A percentile compares a stretch with the other conserved stretches of the same genome.
These are phyloP conservation scores for Atalantia buxifolia DNA, from an alignment of 345 rosid species.

Conservation along the genomic window DNA sequence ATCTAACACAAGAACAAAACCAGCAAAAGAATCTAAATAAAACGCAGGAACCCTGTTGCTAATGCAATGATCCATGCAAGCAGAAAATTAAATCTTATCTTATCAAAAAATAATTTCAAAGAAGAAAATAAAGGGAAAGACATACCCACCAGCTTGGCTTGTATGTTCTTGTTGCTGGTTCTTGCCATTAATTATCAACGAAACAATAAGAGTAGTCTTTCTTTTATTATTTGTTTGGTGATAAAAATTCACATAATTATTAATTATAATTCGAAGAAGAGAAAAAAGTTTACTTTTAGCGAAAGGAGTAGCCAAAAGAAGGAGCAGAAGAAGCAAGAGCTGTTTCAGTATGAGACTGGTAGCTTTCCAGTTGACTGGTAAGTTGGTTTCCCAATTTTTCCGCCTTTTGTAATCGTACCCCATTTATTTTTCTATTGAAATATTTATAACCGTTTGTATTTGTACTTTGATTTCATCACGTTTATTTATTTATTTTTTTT, in stretches of 20 bases:
- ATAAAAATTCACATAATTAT: background rate
- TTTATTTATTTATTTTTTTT: too few relatives aligned
- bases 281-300: background rate
- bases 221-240: background rate
- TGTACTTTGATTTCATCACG: too few relatives aligned
- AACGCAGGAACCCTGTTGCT: background rate
- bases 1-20: background rate
- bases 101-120: background rate
- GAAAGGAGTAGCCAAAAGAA: slow-evolving; percentile 10
- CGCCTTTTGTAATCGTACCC: background rate
- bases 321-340: background rate
- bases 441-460: too few relatives aligned
- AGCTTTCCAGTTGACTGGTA: slow-evolving; percentile 33
- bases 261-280: background rate
- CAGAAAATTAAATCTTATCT: background rate
- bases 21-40: background rate
- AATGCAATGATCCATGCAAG: background rate
- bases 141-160: slow-evolving; percentile 93
- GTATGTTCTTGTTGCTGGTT: slow-evolving; percentile 61
- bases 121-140: slow-evolving; percentile 27
- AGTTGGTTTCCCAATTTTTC: background rate
- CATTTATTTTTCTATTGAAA: too few relatives aligned
- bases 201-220: background rate
- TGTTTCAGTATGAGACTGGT: slow-evolving; percentile 18
- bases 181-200: slow-evolving; percentile 42